Evolutionary conservation across 163 green algal genomes (phyloP), one percentile per base, ranked within the genome.

Genomic region (Trebouxia gelatinosa): DNA sequence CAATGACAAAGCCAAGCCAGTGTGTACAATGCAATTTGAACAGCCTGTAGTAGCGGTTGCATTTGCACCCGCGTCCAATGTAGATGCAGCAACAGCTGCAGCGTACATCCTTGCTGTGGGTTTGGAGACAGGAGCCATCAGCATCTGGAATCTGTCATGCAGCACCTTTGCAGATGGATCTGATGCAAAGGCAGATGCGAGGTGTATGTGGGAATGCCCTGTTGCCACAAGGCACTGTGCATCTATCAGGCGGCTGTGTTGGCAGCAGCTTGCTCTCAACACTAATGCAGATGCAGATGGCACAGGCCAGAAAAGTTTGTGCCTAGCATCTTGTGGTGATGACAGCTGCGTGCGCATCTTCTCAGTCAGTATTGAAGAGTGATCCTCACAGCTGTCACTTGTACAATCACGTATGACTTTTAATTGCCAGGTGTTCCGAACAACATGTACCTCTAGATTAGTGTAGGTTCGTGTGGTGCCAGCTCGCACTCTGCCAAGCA

Each of bases 241-340:
- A 11, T 43, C 85, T 19, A 85, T 93, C 32, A 70, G 77, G 51
- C 72, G 72, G 54, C 74, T 85, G 57, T 66, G 32, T 58, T 85
- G 78, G 86, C 64, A 72, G n/a, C n/a, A 50, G 23, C 61, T 48
- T 7, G 31, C n/a, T n/a, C n/a, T n/a, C n/a, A n/a, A n/a, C n/a
- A 28, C 31, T n/a, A 23, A 13, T 46, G 16, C 28, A 54, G 13
- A 9, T 13, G 2, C 35, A 23, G 39, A 43, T 19, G 17, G 61
- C 40, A n/a, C 34, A 5, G 5, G 70, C 6, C 21, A 34, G 34
- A 28, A 13, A 34, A 77, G 39, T 31, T 31, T 79, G 7, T 80
- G 85, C 70, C 77, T 95, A 11, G 91, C 86, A 7, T 89, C 86
- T 0, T 85, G 85, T 34, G 85, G 82, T n/a, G 83, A 91, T 0